Evolutionary conservation across 208 protist species (phyloP), one percentile per base, ranked within the genome.

Genomic region (Wallacemonas sp.): DNA sequence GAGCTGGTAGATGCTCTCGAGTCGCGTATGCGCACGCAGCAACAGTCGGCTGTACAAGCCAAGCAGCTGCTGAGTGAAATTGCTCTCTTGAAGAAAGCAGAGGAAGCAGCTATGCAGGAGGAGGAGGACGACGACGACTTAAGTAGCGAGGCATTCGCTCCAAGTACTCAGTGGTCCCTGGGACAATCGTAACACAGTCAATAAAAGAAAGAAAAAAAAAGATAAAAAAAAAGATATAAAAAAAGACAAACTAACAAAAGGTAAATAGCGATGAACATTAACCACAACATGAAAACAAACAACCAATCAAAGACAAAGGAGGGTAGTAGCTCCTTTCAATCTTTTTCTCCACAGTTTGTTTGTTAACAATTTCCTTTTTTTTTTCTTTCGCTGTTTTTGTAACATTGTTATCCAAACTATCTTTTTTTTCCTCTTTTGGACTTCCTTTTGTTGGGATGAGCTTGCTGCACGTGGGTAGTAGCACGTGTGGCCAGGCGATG

Each of bases 41-140:
- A 60, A 33, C 36, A 39, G 22, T 45, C 54, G 11, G 11, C 36
- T 14, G 54, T n/a, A 14, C 30, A 45, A 17, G 36, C 54, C 9
- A 26, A 60, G 54, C 28, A 45, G 19, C 21, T 60, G 11, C 54
- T 60, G 0, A 12, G 42, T 39, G 36, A 60, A 12, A 60, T 60
- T 41, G n/a, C 54, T 22, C 36, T 60, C 30, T 26, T 60, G 28
- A 60, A 60, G 30, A 60, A 60, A 21, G 54, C 36, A 17, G 54
- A 60, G 22, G 54, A 60, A 30, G 46, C 46, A 11, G 46, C 46
- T 6, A 54, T 54, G 46, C 9, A 44, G 19, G 51, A 55, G 33
- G 45, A 59, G 4, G 21, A 59, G 47, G 19, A 49, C 30, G 62
- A 55, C 8, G 33, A 34, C 12, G 46, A 67, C 14, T 44, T 65